Evolutionary conservation across 306 rosid species (phyloP), one percentile per base, ranked within the genome.

Genomic region (Carpinus fangiana): DNA sequence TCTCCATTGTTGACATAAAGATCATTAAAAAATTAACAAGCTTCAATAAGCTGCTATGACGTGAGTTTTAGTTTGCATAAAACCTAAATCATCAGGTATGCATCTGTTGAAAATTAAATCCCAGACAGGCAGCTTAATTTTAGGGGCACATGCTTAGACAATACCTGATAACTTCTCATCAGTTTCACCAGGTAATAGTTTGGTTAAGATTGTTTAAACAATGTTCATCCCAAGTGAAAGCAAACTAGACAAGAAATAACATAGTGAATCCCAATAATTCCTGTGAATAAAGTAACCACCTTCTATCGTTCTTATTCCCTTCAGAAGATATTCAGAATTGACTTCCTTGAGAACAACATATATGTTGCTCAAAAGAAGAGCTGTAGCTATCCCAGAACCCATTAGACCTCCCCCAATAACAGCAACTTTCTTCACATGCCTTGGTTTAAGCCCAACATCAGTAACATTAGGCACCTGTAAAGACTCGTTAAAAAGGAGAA

Each of bases 381-480:
- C 90, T 14, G 99, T 93, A 71, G 97, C 97, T 77, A 93, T 95
- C 85, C 99, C 99, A 76, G 99, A 93, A 83, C 99, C 99, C 99
- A 95, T 95, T 74, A 95, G 80, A 89, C 99, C 99, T 86, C 99
- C 99, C 54, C 99, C 99, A 68, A 93, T 85, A 79, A 95, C 85
- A 75, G 98, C 99, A 77, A 86, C 93, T 80, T 95, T 93, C 91
- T 86, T 91, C 80, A 95, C 80, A 73, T 79, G 86, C 85, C 97
- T 91, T 65, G 99, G 98, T 87, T 88, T 90, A 55, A 93, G 97
- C 72, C 99, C 99, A 82, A 87, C 62, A 88, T 91, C 94, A 56
- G 98, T 89, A 69, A 93, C 98, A 11, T 88, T 91, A 76, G 98
- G 98, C 74, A 91, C 93, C 99, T 96, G 89, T 72, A 86, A 23